Percentiles rank a stretch among this genome's conserved stretches.
Evolutionary conservation across 768 basidiomycete genomes (phyloP).

Genomic region (Royoungia palumana): DNA sequence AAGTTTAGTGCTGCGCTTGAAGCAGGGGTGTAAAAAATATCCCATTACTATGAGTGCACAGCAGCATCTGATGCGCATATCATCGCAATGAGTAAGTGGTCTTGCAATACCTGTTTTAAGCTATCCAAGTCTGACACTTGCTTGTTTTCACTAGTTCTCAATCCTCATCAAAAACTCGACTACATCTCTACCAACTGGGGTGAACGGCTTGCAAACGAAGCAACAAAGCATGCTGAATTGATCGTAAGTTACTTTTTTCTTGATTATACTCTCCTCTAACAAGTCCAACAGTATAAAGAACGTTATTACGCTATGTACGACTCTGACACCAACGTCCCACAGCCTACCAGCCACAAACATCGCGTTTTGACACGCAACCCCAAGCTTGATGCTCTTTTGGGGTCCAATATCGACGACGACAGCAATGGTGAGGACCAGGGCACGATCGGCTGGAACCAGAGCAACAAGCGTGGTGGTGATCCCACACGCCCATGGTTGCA

Average conservation of each 20-base stretch:
- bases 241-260: background rate
- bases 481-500: conserved; percentile 1
- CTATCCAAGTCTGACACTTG: background rate
- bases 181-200: conserved; percentile 6
- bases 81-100: conserved; percentile 9
- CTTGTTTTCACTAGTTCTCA: background rate
- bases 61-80: background rate
- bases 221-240: background rate
- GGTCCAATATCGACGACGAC: background rate
- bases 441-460: background rate
- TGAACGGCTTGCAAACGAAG: background rate
- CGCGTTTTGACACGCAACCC: conserved; percentile 4
- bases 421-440: background rate
- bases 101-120: too few species aligned
- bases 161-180: conserved; percentile 4
- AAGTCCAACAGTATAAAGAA: conserved; percentile 7
- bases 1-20: background rate
- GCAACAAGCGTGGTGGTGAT: background rate
- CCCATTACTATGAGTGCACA: background rate
- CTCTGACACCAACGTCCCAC: background rate
- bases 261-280: background rate
- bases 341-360: background rate
- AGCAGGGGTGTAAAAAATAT: background rate
- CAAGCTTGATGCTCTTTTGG: conserved; percentile 1
- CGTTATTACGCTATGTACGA: background rate